A percentile compares a stretch with the other conserved stretches of the same genome.
These are phyloP conservation scores for Paramecium primaurelia DNA, from an alignment of 73 alveolate genomes.

Conservation along the genomic window DNA sequence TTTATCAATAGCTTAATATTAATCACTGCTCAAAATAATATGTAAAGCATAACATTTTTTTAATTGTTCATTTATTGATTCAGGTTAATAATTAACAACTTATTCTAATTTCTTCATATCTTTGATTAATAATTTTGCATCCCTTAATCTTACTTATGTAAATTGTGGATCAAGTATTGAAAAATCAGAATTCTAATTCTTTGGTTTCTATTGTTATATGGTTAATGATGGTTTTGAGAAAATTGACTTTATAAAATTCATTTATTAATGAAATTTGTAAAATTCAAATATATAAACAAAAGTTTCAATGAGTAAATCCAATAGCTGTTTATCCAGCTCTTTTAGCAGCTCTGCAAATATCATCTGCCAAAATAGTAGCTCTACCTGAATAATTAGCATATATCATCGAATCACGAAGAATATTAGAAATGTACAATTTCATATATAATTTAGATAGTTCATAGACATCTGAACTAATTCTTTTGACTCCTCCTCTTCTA, in stretches of 20 bases:
- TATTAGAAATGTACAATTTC: slow-evolving; percentile 68
- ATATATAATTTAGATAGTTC: slow-evolving; percentile 72
- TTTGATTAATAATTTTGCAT: neutral
- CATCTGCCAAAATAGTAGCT: slow-evolving; percentile 2
- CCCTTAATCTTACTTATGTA: slow-evolving; percentile 8
- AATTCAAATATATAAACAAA: neutral
- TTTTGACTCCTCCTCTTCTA: slow-evolving; percentile 89
- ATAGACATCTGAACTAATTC: slow-evolving; percentile 73
- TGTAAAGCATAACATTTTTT: neutral
- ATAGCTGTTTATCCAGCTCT: slow-evolving; percentile 11
- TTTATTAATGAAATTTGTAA: neutral
- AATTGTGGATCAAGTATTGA: neutral
- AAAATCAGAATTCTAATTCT: neutral
- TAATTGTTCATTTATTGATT: neutral
- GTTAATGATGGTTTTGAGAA: neutral
- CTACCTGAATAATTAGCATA: slow-evolving; percentile 54
- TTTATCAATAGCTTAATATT: neutral
- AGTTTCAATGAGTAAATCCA: neutral
- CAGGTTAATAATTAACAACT: neutral
- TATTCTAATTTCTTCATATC: neutral
- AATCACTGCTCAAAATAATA: neutral
- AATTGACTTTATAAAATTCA: slow-evolving; percentile 3
- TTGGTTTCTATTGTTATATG: neutral
- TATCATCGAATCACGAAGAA: slow-evolving; percentile 73
- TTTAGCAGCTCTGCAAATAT: slow-evolving; percentile 18